Percentiles rank a stretch among this genome's conserved stretches.
Evolutionary conservation across 495 filamentous ascomycete genomes (phyloP).

Genomic region (Hypoxylon fuscum): DNA sequence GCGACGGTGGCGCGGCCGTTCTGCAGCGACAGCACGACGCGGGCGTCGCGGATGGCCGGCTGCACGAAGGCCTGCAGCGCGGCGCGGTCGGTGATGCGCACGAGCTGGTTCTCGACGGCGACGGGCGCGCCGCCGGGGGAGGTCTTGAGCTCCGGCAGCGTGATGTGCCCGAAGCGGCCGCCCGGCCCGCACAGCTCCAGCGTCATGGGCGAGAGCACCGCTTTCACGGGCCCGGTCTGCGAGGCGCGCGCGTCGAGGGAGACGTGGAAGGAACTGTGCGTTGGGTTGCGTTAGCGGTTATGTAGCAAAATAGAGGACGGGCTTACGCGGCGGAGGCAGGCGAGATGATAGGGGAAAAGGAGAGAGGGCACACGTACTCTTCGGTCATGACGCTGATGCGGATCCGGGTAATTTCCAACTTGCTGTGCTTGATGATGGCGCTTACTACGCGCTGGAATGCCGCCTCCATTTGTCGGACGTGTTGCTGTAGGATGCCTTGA

Average conservation of each 20-base stretch:
- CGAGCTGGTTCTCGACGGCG: slow-evolving; percentile 36
- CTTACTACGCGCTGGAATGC: slow-evolving; percentile 31
- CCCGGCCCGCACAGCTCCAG: slow-evolving; percentile 43
- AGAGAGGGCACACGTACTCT: slow-evolving; percentile 29
- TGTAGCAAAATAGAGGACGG: too few relatives aligned
- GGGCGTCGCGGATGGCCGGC: too few relatives aligned
- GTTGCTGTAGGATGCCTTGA: slow-evolving; percentile 6
- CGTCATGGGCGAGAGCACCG: slow-evolving; percentile 40
- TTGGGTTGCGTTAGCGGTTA: too few relatives aligned
- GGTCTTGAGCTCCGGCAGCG: slow-evolving; percentile 40
- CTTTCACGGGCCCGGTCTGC: slow-evolving; percentile 39
- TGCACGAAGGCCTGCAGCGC: slow-evolving; percentile 39
- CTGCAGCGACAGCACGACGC: slow-evolving; percentile 37
- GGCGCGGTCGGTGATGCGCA: slow-evolving; percentile 37
- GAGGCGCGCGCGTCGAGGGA: too few relatives aligned
- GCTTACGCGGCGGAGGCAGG: too few relatives aligned
- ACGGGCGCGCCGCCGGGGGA: slow-evolving; percentile 32
- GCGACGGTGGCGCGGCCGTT: slow-evolving; percentile 37
- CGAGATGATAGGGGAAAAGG: too few relatives aligned
- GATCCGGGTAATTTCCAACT: slow-evolving; percentile 38
- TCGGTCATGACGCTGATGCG: slow-evolving; percentile 45
- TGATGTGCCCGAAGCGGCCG: slow-evolving; percentile 40
- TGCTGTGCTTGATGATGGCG: slow-evolving; percentile 40
- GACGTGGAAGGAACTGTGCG: too few relatives aligned
- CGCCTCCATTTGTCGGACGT: slow-evolving; percentile 19